Evolutionary conservation across 495 filamentous ascomycete species (phyloP).

Genomic region (Hyaloscypha finlandica): DNA sequence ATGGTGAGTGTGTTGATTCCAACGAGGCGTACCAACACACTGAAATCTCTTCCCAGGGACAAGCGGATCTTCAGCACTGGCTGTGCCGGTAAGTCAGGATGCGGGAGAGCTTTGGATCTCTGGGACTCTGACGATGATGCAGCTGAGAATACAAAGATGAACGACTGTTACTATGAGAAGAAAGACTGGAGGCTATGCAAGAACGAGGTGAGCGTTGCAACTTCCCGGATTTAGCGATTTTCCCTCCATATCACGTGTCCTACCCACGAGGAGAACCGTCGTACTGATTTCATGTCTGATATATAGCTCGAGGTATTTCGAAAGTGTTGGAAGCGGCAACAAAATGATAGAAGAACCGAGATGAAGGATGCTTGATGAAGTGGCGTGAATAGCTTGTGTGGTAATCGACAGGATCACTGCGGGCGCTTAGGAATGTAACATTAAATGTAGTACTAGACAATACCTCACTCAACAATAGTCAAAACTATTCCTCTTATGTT

Average conservation of each 20-base stretch:
- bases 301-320: slow-evolving; percentile 88
- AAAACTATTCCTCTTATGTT: background rate
- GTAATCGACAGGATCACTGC: background rate
- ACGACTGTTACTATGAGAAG: slow-evolving; percentile 93
- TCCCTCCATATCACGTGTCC: slow-evolving; percentile 28
- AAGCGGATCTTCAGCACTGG: slow-evolving; percentile 97
- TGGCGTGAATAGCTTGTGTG: background rate
- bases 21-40: slow-evolving; percentile 24
- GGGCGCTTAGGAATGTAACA: background rate
- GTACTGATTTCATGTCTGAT: slow-evolving; percentile 2
- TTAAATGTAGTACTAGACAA: slow-evolving; percentile 5
- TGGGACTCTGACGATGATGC: slow-evolving; percentile 15
- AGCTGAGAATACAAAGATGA: slow-evolving; percentile 91
- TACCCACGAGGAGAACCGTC: background rate
- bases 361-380: slow-evolving; percentile 60
- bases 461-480: slow-evolving; percentile 7
- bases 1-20: slow-evolving; percentile 60
- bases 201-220: slow-evolving; percentile 67
- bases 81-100: slow-evolving; percentile 67
- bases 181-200: slow-evolving; percentile 94
- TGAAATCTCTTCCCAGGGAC: slow-evolving; percentile 59
- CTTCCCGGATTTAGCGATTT: slow-evolving; percentile 28
- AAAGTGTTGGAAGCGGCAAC: slow-evolving; percentile 89
- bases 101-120: background rate
- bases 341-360: slow-evolving; percentile 81